Evolutionary conservation across 179 eudicot genomes (phyloP), one percentile per base, ranked within the genome.

Genomic region (Nepenthes alata): DNA sequence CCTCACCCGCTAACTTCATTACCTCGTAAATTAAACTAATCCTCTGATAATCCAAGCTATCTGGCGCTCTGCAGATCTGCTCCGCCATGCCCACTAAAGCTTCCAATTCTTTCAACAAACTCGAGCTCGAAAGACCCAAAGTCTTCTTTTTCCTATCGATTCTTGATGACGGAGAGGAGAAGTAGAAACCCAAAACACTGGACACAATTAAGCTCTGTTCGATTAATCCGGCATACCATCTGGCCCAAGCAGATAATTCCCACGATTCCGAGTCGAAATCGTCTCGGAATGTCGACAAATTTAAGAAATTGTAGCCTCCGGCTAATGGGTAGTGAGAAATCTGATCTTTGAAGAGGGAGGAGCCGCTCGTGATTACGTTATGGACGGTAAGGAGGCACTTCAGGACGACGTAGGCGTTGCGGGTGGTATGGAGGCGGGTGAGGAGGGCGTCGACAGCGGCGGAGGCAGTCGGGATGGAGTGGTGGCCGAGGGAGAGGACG

Each of bases 371-470:
- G 70, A 78, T 47, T 66, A 88, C 58, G 71, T 77, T 75, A 64
- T 86, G 93, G 56, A 88, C 59, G 13, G 83, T 67, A 58, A 86
- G 36, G 36, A 88, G 82, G 55, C 83, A 88, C 70, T 88, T 88
- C 58, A 88, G 80, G 3, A 87, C 85, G 59, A 87, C 91, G 75
- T 70, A 63, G 5, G 74, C 77, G 59, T 57, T 76, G 5, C 53
- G 39, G 15, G 84, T 77, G 10, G 50, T 57, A 65, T 79, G 83
- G 59, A 82, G 71, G 37, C 95, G 81, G 49, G 53, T 60, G 39
- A 85, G 67, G 62, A 87, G 67, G 15, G 85, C 65, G 12, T 74
- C 74, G 34, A 85, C 39, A 16, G 73, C 41, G 2, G 68, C 59
- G 12, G 64, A 45, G 2, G 83, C 76, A 14, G 73, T 38, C 45